Evolutionary conservation across 129 eudicot species (phyloP), one percentile per base, ranked within the genome.

Genomic region (Artemisia annua): DNA sequence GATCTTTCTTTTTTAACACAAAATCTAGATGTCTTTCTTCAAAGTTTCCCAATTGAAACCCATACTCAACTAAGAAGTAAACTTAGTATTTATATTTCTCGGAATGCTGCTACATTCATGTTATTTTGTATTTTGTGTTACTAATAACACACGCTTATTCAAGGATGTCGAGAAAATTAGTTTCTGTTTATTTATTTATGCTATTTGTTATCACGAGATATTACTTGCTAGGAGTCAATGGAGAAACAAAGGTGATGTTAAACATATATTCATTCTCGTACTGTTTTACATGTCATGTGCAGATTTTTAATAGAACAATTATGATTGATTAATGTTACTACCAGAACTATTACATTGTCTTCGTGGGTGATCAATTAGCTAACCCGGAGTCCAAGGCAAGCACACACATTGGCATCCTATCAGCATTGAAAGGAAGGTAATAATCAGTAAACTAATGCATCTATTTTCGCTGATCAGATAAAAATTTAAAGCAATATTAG

Each of bases 281-380:
- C 4, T 51, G 4, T 60, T 60, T 22, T 60, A 7, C 12, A 3
- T 0, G 9, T 44, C 58, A 16, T 15, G 20, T 12, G 46, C 46
- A 48, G 35, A 56, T 19, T 43, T 13, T 9, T 50, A 64, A 64
- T 14, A 24, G 3, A 3, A 64, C 48, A 24, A 64, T 2, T 54
- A 32, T 35, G 30, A 71, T 13, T 19, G 44, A 44, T 62, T 30
- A 44, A 14, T 57, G 26, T 63, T 49, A 9, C 30, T 49, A 79
- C 84, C 91, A 92, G 98, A 88, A 89, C 15, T 89, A 85, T 69
- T 92, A 85, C 88, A 92, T 92, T 72, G 96, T 83, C 70, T 89
- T 86, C 86, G 66, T 89, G 88, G 84, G 67, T 56, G 88, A 82
- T 76, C 83, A 82, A 12, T 69, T 24, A 10, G 58, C 48, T 53